Percentiles rank a stretch among this genome's conserved stretches.
These are phyloP conservation scores for Leccinellum albellum DNA, from an alignment of 768 basidiomycete species.

Conservation along the genomic window DNA sequence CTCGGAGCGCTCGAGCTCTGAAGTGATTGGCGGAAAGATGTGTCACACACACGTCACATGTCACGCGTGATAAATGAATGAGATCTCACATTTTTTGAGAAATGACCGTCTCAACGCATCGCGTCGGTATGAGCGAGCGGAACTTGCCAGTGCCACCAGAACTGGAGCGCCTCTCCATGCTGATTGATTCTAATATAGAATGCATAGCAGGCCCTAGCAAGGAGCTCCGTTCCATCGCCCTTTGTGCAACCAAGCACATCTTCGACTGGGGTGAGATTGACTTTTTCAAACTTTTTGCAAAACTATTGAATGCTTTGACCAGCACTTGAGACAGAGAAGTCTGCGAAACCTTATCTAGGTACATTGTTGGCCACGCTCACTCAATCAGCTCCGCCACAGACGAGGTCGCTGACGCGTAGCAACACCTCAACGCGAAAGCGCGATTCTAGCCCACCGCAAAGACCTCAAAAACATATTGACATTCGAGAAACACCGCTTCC, in stretches of 20 bases:
- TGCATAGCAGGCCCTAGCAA: constrained; percentile 51
- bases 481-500: constrained; percentile 68
- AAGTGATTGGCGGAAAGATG: not conserved
- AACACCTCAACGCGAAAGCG: constrained; percentile 34
- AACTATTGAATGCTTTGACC: not conserved
- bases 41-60: not conserved
- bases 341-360: constrained; percentile 61
- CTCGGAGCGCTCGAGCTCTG: not conserved
- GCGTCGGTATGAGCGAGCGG: constrained; percentile 17
- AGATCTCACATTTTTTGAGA: not conserved
- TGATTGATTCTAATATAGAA: constrained; percentile 54
- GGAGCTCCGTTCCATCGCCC: constrained; percentile 53
- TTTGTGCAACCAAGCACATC: constrained; percentile 67
- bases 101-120: not conserved
- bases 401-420: constrained; percentile 59
- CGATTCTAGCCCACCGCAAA: constrained; percentile 37
- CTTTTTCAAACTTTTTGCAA: constrained; percentile 3
- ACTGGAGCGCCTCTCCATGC: constrained; percentile 47
- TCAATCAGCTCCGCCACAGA: constrained; percentile 67
- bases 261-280: constrained; percentile 66
- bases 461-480: constrained; percentile 29
- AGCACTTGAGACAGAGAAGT: constrained; percentile 67
- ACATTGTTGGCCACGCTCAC: constrained; percentile 65
- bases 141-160: constrained; percentile 33
- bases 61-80: not conserved